Conservation (phyloP, 2,329 filamentous ascomycete genomes). For the Thelonectria blattea region DNA sequence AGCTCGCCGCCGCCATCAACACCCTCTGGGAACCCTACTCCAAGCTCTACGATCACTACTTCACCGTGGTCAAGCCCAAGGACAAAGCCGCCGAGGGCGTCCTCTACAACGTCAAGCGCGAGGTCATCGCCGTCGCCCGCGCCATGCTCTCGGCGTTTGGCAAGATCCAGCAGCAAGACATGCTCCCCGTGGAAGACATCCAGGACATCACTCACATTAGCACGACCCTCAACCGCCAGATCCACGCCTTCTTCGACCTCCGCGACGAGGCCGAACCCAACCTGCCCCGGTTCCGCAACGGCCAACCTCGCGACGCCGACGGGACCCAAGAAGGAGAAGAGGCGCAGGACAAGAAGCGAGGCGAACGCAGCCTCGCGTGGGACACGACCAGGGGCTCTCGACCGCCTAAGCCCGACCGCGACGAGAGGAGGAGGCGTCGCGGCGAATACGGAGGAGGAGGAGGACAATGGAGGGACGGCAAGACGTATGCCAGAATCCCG, state of each 20-base stretch:
- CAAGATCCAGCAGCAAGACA: constrained; percentile 49
- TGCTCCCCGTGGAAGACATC: constrained; percentile 45
- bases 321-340: too few species aligned
- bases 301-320: too few species aligned
- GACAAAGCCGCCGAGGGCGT: constrained; percentile 34
- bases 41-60: constrained; percentile 45
- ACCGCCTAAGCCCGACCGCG: not conserved
- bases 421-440: not conserved
- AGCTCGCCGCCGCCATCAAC: constrained; percentile 57
- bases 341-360: too few species aligned
- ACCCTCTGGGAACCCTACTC: constrained; percentile 58
- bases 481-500: too few species aligned
- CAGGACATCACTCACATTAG: constrained; percentile 42
- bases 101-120: constrained; percentile 46
- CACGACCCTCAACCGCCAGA: constrained; percentile 47
- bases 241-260: constrained; percentile 44
- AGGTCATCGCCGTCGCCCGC: constrained; percentile 53
- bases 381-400: constrained; percentile 38
- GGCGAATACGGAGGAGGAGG: too few species aligned
- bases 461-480: too few species aligned
- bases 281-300: constrained; percentile 24
- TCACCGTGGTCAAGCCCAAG: constrained; percentile 36
- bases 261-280: constrained; percentile 45
- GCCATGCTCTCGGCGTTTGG: constrained; percentile 54
- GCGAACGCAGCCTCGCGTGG: constrained; percentile 41